A percentile compares a stretch with the other conserved stretches of the same genome.
Evolutionary conservation across 2,329 filamentous ascomycete species (phyloP).

Genomic region (Drechslerella coelobrocha): DNA sequence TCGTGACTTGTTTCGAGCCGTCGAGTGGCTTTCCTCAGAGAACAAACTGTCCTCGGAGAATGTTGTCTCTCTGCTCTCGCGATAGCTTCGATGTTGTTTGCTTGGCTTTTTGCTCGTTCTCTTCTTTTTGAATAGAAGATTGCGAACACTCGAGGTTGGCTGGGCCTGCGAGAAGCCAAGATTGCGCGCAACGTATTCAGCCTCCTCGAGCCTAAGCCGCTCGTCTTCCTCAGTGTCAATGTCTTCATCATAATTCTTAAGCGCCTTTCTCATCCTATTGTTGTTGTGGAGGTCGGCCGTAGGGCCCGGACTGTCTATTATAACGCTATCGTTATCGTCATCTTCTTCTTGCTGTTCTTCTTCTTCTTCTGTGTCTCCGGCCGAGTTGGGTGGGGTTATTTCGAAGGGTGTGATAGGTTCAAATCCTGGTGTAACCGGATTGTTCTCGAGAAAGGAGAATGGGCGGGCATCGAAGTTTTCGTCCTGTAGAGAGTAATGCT

Average conservation of each 20-base stretch:
- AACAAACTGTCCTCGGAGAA: conserved; percentile 46
- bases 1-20: conserved; percentile 29
- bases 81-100: conserved; percentile 30
- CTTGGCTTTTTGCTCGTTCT: conserved; percentile 25
- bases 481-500: conserved; percentile 41
- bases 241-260: conserved; percentile 24
- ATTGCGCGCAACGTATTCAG: conserved; percentile 47
- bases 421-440: conserved; percentile 48
- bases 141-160: conserved; percentile 23
- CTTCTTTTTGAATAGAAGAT: conserved; percentile 31
- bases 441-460: conserved; percentile 48
- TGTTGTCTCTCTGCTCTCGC: conserved; percentile 46
- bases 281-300: conserved; percentile 46
- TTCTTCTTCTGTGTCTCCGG: conserved; percentile 37
- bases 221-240: conserved; percentile 33
- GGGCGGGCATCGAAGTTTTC: conserved; percentile 46
- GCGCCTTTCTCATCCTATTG: conserved; percentile 19
- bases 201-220: conserved; percentile 39
- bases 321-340: conserved; percentile 45
- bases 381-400: conserved; percentile 49
- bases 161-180: conserved; percentile 46
- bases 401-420: conserved; percentile 51
- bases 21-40: conserved; percentile 39
- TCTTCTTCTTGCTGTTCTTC: conserved; percentile 5
- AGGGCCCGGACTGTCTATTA: conserved; percentile 48